These are phyloP conservation scores for Coniella vitis DNA, from an alignment of 2,329 filamentous ascomycete species.

Conservation along the genomic window DNA sequence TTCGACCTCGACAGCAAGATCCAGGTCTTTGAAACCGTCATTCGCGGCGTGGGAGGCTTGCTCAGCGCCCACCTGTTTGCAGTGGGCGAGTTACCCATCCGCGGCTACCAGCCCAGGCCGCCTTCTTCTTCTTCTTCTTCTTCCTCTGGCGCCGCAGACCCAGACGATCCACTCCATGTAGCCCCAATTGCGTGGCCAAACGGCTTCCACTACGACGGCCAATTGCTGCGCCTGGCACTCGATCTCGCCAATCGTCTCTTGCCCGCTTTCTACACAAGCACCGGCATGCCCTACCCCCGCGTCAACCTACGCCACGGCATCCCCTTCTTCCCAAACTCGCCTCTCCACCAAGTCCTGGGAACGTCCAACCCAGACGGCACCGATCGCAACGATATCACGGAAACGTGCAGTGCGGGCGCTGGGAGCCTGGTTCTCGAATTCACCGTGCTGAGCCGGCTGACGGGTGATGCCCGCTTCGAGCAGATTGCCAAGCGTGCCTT, in stretches of 20 bases:
- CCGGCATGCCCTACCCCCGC: constrained; percentile 87
- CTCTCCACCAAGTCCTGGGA: constrained; percentile 54
- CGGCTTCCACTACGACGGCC: constrained; percentile 78
- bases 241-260: constrained; percentile 79
- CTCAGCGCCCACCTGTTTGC: constrained; percentile 93
- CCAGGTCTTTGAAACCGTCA: constrained; percentile 97
- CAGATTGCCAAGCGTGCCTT: constrained; percentile 85
- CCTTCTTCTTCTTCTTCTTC: constrained; percentile 14
- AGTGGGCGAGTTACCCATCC: constrained; percentile 80
- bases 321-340: constrained; percentile 85
- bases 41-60: constrained; percentile 83
- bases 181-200: constrained; percentile 64
- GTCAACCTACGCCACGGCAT: constrained; percentile 89
- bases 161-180: constrained; percentile 36
- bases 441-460: constrained; percentile 80
- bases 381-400: constrained; percentile 66
- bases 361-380: constrained; percentile 26
- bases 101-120: constrained; percentile 67
- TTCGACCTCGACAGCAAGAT: constrained; percentile 98
- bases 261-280: constrained; percentile 86
- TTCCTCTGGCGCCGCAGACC: constrained; percentile 21
- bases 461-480: constrained; percentile 82
- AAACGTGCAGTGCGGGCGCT: constrained; percentile 95
- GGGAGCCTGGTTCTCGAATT: constrained; percentile 93
- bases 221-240: constrained; percentile 79